Evolutionary conservation across 768 basidiomycete genomes (phyloP).

Genomic region (Kwoniella botswanensis): DNA sequence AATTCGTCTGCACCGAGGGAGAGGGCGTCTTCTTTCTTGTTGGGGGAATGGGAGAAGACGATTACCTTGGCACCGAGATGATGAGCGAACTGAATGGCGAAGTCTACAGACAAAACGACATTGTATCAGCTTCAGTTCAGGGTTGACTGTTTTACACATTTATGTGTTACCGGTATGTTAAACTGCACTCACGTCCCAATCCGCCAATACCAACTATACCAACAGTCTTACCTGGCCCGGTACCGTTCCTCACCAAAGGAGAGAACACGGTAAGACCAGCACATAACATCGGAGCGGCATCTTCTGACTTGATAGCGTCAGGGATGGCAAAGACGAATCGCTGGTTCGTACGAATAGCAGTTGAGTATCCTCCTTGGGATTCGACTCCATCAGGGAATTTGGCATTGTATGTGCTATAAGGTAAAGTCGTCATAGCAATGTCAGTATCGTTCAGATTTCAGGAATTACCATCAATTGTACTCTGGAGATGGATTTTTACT

Average conservation of each 20-base stretch:
- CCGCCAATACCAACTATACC: constrained; percentile 75
- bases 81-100: constrained; percentile 61
- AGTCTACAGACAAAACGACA: constrained; percentile 20
- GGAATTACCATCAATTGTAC: too few species aligned
- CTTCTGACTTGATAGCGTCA: constrained; percentile 52
- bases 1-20: constrained; percentile 57
- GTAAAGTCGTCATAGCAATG: too few species aligned
- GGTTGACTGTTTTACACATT: too few species aligned
- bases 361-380: constrained; percentile 59
- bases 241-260: constrained; percentile 62
- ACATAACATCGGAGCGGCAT: constrained; percentile 57
- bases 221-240: constrained; percentile 68
- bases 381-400: constrained; percentile 49
- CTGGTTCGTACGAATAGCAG: constrained; percentile 51
- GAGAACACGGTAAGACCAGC: constrained; percentile 59
- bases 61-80: constrained; percentile 67
- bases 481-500: too few species aligned
- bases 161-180: too few species aligned
- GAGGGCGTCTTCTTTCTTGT: constrained; percentile 66
- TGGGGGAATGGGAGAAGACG: constrained; percentile 66
- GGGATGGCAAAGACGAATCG: constrained; percentile 60
- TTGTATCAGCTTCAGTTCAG: too few species aligned
- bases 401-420: constrained; percentile 54
- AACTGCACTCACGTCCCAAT: constrained; percentile 56
- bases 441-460: too few species aligned